Conservation (phyloP, 2,329 filamentous ascomycete genomes). For the Fusarium algeriense region DNA sequence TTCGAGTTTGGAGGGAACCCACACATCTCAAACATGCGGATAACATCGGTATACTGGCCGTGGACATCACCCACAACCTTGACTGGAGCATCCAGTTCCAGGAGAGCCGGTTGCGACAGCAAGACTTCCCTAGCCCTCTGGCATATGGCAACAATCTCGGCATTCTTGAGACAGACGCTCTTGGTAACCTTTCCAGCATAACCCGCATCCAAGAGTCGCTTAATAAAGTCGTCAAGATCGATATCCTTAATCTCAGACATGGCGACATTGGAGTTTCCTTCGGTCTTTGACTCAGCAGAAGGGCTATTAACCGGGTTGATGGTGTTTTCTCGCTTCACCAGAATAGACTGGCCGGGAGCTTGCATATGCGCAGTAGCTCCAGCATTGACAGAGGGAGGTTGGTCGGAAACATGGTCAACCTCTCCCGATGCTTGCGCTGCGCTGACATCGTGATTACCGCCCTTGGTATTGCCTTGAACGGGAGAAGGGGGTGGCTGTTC, state of each 20-base stretch:
- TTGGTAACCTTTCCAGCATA: constrained; percentile 98
- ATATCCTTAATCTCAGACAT: constrained; percentile 93
- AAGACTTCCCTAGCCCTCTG: constrained; percentile 89
- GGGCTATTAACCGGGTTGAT: constrained; percentile 72
- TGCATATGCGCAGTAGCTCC: constrained; percentile 69
- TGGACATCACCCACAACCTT: constrained; percentile 99
- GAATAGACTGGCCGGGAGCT: constrained; percentile 87
- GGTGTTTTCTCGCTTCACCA: constrained; percentile 82
- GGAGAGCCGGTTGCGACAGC: constrained; percentile 87
- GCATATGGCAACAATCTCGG: constrained; percentile 95
- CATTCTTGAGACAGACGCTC: constrained; percentile 96
- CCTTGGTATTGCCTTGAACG: constrained; percentile 78
- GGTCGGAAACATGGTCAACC: constrained; percentile 94
- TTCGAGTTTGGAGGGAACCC: constrained; percentile 99
- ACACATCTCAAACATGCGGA: constrained; percentile 97
- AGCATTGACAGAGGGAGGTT: constrained; percentile 77
- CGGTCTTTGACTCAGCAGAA: constrained; percentile 59
- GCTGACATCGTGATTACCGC: constrained; percentile 81
- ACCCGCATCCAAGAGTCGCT: constrained; percentile 90
- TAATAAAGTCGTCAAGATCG: constrained; percentile 97
- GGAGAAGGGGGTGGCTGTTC: constrained; percentile 83
- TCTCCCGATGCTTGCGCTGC: constrained; percentile 89
- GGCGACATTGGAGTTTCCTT: constrained; percentile 71
- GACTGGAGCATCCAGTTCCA: constrained; percentile 93
- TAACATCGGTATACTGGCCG: constrained; percentile 97